These are phyloP conservation scores for Paraconiothyrium brasiliense DNA, from an alignment of 2,329 filamentous ascomycete species.

Conservation along the genomic window DNA sequence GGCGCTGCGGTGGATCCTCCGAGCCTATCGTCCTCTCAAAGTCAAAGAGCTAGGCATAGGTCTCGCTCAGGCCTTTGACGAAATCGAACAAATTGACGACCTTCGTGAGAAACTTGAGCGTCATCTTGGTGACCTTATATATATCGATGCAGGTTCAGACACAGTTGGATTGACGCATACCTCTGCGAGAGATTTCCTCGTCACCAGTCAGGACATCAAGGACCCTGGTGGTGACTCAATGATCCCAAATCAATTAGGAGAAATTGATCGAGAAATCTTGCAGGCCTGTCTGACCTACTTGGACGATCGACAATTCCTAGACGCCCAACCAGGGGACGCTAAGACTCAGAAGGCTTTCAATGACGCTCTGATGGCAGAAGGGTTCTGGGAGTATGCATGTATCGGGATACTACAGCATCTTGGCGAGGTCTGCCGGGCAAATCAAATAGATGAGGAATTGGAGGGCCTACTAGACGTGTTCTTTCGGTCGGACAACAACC, in stretches of 20 bases:
- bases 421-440: background rate
- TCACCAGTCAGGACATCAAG: background rate
- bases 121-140: constrained; percentile 1
- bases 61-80: background rate
- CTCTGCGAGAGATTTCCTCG: background rate
- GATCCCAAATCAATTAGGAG: background rate
- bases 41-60: background rate
- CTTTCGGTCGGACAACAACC: background rate
- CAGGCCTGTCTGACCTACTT: constrained; percentile 2
- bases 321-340: background rate
- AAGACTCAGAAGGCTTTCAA: background rate
- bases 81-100: background rate
- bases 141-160: background rate
- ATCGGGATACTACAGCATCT: background rate
- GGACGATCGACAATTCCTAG: background rate
- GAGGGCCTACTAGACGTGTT: background rate
- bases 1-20: background rate
- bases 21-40: constrained; percentile 1
- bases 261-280: background rate
- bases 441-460: background rate
- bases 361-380: background rate
- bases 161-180: background rate
- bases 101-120: constrained; percentile 1
- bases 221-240: background rate
- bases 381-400: background rate